phyloP scores from a whole-genome alignment of 306 rosid species.

The Benincasa hispida region DNA sequence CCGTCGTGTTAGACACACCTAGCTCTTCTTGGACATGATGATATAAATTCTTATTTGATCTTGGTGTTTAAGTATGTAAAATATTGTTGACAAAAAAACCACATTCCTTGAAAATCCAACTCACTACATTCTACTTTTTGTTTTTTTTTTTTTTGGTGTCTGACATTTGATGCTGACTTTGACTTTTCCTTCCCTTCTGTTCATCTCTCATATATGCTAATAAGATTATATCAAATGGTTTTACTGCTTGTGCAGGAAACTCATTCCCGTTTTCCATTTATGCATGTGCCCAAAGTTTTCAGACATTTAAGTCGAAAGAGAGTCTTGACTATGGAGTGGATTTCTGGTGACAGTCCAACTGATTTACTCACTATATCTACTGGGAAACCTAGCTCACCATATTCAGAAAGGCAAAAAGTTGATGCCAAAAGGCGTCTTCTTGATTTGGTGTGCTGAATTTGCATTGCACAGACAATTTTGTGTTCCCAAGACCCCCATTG shows the following conservation, averaged over 20 bases:
- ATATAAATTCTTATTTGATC: background rate
- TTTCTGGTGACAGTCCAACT: constrained; percentile 87
- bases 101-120: background rate
- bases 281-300: constrained; percentile 58
- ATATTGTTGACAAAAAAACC: background rate
- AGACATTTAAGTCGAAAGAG: constrained; percentile 58
- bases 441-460: constrained; percentile 51
- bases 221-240: constrained; percentile 13
- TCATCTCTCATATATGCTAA: constrained; percentile 1
- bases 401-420: constrained; percentile 48
- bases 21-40: no score
- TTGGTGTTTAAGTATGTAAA: background rate
- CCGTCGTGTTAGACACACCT: background rate
- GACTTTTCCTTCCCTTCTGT: background rate
- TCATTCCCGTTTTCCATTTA: constrained; percentile 66
- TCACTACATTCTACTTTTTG: background rate
- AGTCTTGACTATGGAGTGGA: constrained; percentile 96
- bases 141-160: background rate
- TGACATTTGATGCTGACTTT: background rate
- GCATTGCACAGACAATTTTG: background rate
- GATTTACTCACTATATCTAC: constrained; percentile 53
- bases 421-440: constrained; percentile 83
- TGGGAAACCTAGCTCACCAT: constrained; percentile 28
- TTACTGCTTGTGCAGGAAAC: constrained; percentile 46
- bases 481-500: background rate